Percentiles rank a stretch among this genome's conserved stretches.
Evolutionary conservation across 1,139 yeast species (phyloP).

Genomic region (Meyerozyma smithsonii): DNA sequence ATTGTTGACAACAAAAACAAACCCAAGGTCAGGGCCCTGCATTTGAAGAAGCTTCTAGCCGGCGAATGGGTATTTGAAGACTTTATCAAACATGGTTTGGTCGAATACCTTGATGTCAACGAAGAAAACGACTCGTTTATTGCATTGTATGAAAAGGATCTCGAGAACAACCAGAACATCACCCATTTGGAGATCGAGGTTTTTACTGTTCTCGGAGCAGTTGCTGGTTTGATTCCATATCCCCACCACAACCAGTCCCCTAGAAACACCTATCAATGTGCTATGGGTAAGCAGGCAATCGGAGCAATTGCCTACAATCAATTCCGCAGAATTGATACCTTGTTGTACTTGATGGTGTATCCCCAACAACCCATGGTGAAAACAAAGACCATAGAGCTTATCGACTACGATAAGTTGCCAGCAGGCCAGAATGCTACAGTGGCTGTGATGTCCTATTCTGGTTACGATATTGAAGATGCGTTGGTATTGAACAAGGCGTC

Average conservation of each 20-base stretch:
- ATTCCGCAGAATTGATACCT: conserved; percentile 90
- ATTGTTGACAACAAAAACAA: conserved; percentile 58
- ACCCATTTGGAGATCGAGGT: conserved; percentile 97
- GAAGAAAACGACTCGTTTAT: conserved; percentile 95
- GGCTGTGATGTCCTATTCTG: conserved; percentile 98
- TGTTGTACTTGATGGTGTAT: conserved; percentile 90
- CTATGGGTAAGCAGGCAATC: conserved; percentile 99
- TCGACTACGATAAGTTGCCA: conserved; percentile 92
- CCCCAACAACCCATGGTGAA: conserved; percentile 99
- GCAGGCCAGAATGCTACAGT: conserved; percentile 99
- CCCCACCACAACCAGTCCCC: conserved; percentile 99
- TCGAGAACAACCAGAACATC: conserved; percentile 28
- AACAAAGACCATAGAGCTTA: conserved; percentile 92
- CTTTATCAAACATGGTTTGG: conserved; percentile 78
- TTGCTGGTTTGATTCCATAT: conserved; percentile 98
- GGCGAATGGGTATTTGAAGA: conserved; percentile 88
- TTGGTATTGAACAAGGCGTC: conserved; percentile 89
- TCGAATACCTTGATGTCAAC: conserved; percentile 93
- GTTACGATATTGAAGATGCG: conserved; percentile 99
- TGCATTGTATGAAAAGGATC: conserved; percentile 74
- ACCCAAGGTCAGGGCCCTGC: conserved; percentile 68
- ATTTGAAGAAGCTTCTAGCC: conserved; percentile 52
- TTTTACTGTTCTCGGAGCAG: conserved; percentile 94
- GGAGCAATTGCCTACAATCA: conserved; percentile 99
- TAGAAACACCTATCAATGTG: conserved; percentile 97